These are phyloP conservation scores for Fusarium sp. DNA, from an alignment of 2,329 filamentous ascomycete genomes.

Conservation along the genomic window DNA sequence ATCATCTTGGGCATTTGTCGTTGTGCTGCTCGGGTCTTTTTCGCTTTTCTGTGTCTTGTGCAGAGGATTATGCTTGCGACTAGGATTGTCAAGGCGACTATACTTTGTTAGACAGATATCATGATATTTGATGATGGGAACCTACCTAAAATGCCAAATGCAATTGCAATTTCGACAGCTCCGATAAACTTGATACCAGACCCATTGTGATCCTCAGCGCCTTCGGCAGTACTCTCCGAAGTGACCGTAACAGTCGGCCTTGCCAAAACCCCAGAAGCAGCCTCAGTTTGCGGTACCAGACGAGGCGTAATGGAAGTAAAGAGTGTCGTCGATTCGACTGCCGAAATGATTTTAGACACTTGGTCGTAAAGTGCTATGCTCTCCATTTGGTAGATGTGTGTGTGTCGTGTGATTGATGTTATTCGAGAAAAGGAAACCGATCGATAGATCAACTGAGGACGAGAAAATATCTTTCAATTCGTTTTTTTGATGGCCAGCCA, in stretches of 20 bases:
- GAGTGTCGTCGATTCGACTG: conserved; percentile 35
- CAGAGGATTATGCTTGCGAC: conserved; percentile 30
- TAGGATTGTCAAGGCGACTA: conserved; percentile 18
- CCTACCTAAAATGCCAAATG: conserved; percentile 31
- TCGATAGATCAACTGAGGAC: background rate
- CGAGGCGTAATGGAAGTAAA: conserved; percentile 37
- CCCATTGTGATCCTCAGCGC: background rate
- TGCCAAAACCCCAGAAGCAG: background rate
- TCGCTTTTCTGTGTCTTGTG: conserved; percentile 30
- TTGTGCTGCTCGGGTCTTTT: conserved; percentile 7
- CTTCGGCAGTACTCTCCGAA: conserved; percentile 7
- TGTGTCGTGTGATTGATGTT: background rate
- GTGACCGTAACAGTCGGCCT: conserved; percentile 19
- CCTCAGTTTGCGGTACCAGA: conserved; percentile 8
- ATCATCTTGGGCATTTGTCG: conserved; percentile 1
- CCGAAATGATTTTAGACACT: conserved; percentile 37
- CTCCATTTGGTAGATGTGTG: conserved; percentile 17
- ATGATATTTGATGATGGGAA: background rate
- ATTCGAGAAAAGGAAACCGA: background rate
- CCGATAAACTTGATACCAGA: conserved; percentile 20
- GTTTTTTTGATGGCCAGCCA: conserved; percentile 27
- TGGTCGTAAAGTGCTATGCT: conserved; percentile 26
- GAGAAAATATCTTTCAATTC: background rate
- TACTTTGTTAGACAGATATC: background rate
- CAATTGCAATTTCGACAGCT: conserved; percentile 36